Evolutionary conservation across 2,329 filamentous ascomycete species (phyloP).

Genomic region (Bipolaris sorokiniana): DNA sequence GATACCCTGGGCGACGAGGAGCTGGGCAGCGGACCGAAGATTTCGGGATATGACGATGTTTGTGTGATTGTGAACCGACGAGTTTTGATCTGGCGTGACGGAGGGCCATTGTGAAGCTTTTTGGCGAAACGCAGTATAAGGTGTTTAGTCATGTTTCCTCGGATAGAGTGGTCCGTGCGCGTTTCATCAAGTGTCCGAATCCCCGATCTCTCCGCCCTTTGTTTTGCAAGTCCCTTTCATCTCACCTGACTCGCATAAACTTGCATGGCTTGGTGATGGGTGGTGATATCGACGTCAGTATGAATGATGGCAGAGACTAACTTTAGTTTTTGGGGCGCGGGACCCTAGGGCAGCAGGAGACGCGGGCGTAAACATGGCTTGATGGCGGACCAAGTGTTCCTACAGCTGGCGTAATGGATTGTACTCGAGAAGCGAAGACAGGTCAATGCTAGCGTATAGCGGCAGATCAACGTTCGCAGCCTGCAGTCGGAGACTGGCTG

Average conservation of each 20-base stretch:
- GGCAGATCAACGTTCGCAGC: constrained; percentile 22
- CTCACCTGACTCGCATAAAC: constrained; percentile 12
- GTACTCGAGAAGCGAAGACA: no score
- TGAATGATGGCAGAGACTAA: neutral
- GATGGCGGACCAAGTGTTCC: neutral
- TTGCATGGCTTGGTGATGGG: neutral
- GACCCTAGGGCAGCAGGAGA: neutral
- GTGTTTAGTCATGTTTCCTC: constrained; percentile 3
- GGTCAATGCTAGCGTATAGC: neutral
- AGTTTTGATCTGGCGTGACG: neutral
- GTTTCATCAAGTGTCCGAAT: constrained; percentile 25
- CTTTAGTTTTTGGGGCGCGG: neutral
- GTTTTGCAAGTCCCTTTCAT: constrained; percentile 21
- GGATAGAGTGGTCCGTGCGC: constrained; percentile 1
- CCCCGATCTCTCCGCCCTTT: constrained; percentile 14
- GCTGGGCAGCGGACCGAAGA: neutral
- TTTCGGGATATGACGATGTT: neutral
- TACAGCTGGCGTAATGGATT: no score
- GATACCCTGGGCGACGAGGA: constrained; percentile 23
- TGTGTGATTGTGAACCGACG: neutral
- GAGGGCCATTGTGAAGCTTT: constrained; percentile 4
- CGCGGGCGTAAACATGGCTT: neutral
- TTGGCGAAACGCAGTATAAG: neutral
- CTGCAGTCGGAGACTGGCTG: constrained; percentile 3
- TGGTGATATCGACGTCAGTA: neutral